phyloP scores from a whole-genome alignment of 805 yeast species.

The Kuraishia borneana region DNA sequence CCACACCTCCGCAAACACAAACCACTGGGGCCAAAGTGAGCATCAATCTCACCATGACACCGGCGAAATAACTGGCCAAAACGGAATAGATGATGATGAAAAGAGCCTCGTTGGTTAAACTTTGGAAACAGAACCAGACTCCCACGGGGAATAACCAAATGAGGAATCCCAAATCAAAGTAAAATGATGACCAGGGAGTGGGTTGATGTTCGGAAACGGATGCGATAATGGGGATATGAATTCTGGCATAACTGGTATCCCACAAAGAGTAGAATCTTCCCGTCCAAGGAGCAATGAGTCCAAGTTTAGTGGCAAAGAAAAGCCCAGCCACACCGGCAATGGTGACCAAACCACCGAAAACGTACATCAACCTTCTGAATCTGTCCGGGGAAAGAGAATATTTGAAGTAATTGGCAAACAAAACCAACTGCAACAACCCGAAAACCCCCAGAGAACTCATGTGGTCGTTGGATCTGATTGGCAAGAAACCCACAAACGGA shows the following conservation, averaged over 20 bases:
- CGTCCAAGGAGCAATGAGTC: constrained; percentile 98
- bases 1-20: constrained; percentile 87
- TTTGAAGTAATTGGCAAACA: constrained; percentile 74
- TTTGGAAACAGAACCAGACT: constrained; percentile 81
- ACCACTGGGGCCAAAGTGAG: constrained; percentile 92
- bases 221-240: constrained; percentile 97
- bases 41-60: constrained; percentile 98
- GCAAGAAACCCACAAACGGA: constrained; percentile 96
- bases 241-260: constrained; percentile 97
- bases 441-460: constrained; percentile 98
- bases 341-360: constrained; percentile 46
- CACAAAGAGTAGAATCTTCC: constrained; percentile 97
- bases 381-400: constrained; percentile 59
- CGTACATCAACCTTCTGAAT: constrained; percentile 58
- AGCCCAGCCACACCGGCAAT: constrained; percentile 60
- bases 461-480: constrained; percentile 94
- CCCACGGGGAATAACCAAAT: constrained; percentile 99
- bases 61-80: constrained; percentile 94
- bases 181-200: constrained; percentile 99
- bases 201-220: constrained; percentile 99
- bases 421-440: constrained; percentile 86
- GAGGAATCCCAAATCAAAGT: constrained; percentile 84
- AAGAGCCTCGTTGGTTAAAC: constrained; percentile 82
- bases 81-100: constrained; percentile 87
- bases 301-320: constrained; percentile 74